Percentiles rank a stretch among this genome's conserved stretches.
phyloP scores from a whole-genome alignment of 257 asterid genomes.

The Nicotiana undulata region DNA sequence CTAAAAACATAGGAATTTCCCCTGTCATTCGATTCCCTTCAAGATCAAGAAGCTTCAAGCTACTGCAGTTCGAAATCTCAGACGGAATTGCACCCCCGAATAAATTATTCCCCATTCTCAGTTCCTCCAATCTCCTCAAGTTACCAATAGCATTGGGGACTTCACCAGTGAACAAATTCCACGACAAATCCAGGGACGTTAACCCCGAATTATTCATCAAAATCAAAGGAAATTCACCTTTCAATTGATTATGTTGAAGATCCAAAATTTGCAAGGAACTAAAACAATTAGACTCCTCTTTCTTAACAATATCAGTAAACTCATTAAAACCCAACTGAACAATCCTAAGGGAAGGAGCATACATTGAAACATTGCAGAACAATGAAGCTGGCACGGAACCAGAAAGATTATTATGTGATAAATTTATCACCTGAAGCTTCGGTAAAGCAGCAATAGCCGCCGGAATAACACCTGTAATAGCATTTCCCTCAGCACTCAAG shows the following conservation, averaged over 20 bases:
- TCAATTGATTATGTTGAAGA: conserved; percentile 34
- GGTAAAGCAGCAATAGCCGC: conserved; percentile 43
- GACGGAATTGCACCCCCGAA: conserved; percentile 43
- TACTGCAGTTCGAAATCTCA: conserved; percentile 32
- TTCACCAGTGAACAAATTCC: conserved; percentile 41
- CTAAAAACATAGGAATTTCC: conserved; percentile 33
- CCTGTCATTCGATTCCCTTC: conserved; percentile 49
- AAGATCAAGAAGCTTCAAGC: conserved; percentile 46
- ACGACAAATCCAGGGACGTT: conserved; percentile 46
- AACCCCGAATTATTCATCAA: conserved; percentile 30
- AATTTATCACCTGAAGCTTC: conserved; percentile 42
- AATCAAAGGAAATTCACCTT: conserved; percentile 35
- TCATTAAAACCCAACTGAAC: conserved; percentile 57
- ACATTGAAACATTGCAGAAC: conserved; percentile 46
- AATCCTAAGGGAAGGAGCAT: conserved; percentile 41
- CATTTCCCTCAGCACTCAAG: conserved; percentile 60
- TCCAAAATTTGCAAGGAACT: conserved; percentile 40
- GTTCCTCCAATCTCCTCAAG: conserved; percentile 41
- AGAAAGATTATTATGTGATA: conserved; percentile 43
- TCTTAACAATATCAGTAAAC: conserved; percentile 35
- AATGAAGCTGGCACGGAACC: conserved; percentile 50
- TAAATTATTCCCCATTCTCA: conserved; percentile 47
- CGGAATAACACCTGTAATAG: conserved; percentile 48
- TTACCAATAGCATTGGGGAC: conserved; percentile 43
- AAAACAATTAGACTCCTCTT: conserved; percentile 26